Evolutionary conservation across 2,329 filamentous ascomycete species (phyloP).

Genomic region (Ophiognomonia clavigignenti-juglandacearum): DNA sequence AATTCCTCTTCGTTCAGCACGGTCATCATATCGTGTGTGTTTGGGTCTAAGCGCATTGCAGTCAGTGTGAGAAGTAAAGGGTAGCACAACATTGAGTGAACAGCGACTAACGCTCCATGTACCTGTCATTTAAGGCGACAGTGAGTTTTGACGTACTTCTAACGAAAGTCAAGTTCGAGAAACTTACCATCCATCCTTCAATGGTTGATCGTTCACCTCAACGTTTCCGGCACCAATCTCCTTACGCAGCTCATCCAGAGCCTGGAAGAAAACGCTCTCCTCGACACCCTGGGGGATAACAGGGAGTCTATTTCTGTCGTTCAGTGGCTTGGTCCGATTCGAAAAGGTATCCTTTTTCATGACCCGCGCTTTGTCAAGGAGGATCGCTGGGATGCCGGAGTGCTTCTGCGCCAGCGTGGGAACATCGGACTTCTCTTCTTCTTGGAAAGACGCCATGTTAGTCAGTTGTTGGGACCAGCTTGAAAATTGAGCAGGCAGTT

Average conservation of each 20-base stretch:
- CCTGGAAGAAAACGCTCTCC: slow-evolving; percentile 18
- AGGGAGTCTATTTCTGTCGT: slow-evolving; percentile 24
- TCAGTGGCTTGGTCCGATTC: slow-evolving; percentile 27
- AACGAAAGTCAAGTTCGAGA: neutral
- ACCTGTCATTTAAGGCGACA: slow-evolving; percentile 8
- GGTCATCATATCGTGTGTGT: slow-evolving; percentile 32
- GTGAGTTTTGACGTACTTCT: neutral
- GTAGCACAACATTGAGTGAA: too few species aligned
- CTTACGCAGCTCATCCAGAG: slow-evolving; percentile 29
- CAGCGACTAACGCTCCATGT: slow-evolving; percentile 17
- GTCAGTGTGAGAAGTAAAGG: neutral
- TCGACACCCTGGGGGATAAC: slow-evolving; percentile 36
- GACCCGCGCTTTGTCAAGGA: slow-evolving; percentile 31
- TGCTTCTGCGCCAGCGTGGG: slow-evolving; percentile 32
- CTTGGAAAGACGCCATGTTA: slow-evolving; percentile 4
- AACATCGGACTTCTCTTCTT: slow-evolving; percentile 25
- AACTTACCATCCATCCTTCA: slow-evolving; percentile 34
- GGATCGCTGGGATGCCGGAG: slow-evolving; percentile 32
- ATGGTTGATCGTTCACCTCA: slow-evolving; percentile 34
- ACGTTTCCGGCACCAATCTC: slow-evolving; percentile 33
- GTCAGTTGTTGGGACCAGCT: too few species aligned
- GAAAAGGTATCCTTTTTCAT: slow-evolving; percentile 30
- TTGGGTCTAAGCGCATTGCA: slow-evolving; percentile 7
- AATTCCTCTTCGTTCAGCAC: slow-evolving; percentile 38
- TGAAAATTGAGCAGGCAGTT: neutral